Base-by-base conservation (phyloP, 2,329 filamentous ascomycete genomes). In the Aspergillus phoenicis region DNA sequence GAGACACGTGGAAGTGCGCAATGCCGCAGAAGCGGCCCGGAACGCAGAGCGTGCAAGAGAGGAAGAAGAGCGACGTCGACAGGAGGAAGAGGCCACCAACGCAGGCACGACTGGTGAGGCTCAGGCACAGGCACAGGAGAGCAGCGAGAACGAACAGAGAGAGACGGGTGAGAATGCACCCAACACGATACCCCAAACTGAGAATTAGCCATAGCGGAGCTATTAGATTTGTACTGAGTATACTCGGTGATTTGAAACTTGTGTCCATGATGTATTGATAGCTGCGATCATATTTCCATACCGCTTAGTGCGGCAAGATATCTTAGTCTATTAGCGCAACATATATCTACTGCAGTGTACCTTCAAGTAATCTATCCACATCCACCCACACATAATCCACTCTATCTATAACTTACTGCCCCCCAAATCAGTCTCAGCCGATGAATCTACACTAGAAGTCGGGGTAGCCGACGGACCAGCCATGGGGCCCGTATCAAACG, bases 1-100 rank as follows among this genome's bases (percentile, higher is more conserved):
- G 70, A 77, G 84, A 7, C 84, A 87, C 70, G 83, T 88, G 13
- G 77, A 81, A 63, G 85, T 83, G 26, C 78, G 83, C 60, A 82
- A 84, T 66, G 82, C 83, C 57, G 78, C 82, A 15, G 79, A 83
- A 63, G 77, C 77, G 17, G 73, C 69, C 51, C 67, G 66, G 15
- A 68, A 73, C 61, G 69, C 70, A 15, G 68, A 73, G 59, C 66
- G 70, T 24, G 67, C 60, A 20, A 66, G 68, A 22, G 66, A 67
- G 60, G 71, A 70, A 26, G 71, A 71, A 58, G 63, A 67, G 10
- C 63, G 62, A 28, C 68, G 61, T 39, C 66, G 65, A 41, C 65
- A 64, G 43, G 60, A 67, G 45, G 67, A 70, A 59, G 67, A 52
- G 52, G 65, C 43, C 10, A 57, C 51, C 22, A 61, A 60, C 55